Percentiles rank a stretch among this genome's conserved stretches.
Conservation (phyloP, 2,329 filamentous ascomycete species). For the Fusarium sp. region DNA sequence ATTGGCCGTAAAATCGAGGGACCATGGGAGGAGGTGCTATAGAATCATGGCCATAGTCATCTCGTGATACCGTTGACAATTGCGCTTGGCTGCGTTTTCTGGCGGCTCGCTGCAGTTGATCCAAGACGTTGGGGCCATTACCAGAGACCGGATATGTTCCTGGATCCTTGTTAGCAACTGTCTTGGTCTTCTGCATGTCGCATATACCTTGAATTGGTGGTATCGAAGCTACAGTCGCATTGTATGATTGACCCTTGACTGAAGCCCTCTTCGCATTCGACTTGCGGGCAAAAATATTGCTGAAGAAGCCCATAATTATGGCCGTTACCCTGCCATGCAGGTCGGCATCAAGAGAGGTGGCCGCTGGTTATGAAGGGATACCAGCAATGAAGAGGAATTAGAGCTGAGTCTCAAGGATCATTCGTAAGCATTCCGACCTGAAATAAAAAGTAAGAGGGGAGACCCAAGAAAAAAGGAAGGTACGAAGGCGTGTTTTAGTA, state of each 20-base stretch:
- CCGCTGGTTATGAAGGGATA: background rate
- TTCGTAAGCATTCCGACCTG: conserved; percentile 30
- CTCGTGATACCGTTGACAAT: conserved; percentile 20
- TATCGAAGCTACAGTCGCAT: conserved; percentile 39
- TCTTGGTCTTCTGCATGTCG: background rate
- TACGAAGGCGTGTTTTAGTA: conserved; percentile 28
- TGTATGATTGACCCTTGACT: conserved; percentile 43
- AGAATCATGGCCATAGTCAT: conserved; percentile 1
- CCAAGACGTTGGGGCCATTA: conserved; percentile 43
- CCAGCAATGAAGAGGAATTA: conserved; percentile 2
- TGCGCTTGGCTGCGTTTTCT: conserved; percentile 44
- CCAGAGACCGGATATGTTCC: conserved; percentile 45
- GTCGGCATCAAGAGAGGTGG: background rate
- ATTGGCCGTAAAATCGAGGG: conserved; percentile 26
- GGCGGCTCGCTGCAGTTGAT: conserved; percentile 42
- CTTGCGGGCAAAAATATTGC: conserved; percentile 41
- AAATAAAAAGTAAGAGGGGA: conserved; percentile 4
- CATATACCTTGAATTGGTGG: conserved; percentile 43
- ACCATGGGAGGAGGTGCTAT: conserved; percentile 35
- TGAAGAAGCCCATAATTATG: conserved; percentile 46
- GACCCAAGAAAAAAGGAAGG: background rate
- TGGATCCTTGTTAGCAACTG: conserved; percentile 12
- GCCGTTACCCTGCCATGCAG: conserved; percentile 36
- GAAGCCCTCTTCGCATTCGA: conserved; percentile 15
- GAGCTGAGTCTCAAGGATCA: conserved; percentile 31